These are phyloP conservation scores for Tylopilus sp. DNA, from an alignment of 768 basidiomycete species.

Conservation along the genomic window DNA sequence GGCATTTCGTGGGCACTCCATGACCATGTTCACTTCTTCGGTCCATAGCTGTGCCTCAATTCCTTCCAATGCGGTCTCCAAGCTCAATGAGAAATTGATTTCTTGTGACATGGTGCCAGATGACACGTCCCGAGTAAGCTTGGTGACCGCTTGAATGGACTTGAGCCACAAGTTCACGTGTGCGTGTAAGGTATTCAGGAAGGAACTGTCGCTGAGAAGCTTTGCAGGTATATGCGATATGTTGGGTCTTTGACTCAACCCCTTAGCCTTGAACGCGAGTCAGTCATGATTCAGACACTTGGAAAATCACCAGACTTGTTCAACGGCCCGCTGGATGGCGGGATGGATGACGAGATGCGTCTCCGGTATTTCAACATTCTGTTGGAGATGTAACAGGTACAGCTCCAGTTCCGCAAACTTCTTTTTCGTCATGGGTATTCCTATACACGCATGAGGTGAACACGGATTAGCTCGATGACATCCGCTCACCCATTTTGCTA, in stretches of 20 bases:
- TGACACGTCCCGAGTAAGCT: slow-evolving; percentile 86
- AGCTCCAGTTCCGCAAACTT: slow-evolving; percentile 98
- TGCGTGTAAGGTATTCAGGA: slow-evolving; percentile 88
- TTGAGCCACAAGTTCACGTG: slow-evolving; percentile 99
- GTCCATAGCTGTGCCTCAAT: slow-evolving; percentile 90
- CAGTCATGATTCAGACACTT: slow-evolving; percentile 30
- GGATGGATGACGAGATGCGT: slow-evolving; percentile 92
- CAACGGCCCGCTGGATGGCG: slow-evolving; percentile 81
- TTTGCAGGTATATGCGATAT: slow-evolving; percentile 72
- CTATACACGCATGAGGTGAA: slow-evolving; percentile 30
- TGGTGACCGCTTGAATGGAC: slow-evolving; percentile 94
- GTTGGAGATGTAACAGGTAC: slow-evolving; percentile 90
- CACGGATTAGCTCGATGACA: slow-evolving; percentile 1
- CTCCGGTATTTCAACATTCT: slow-evolving; percentile 99
- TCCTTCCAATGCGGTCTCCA: slow-evolving; percentile 89
- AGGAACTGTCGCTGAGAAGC: slow-evolving; percentile 79
- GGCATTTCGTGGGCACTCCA: slow-evolving; percentile 92
- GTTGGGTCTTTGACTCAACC: slow-evolving; percentile 58
- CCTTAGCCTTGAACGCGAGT: slow-evolving; percentile 38
- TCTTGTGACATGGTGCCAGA: slow-evolving; percentile 97
- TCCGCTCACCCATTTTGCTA: slow-evolving; percentile 68
- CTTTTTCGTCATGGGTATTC: slow-evolving; percentile 98
- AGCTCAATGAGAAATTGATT: slow-evolving; percentile 97
- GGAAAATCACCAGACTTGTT: slow-evolving; percentile 43
- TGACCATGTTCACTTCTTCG: slow-evolving; percentile 89